Evolutionary conservation across 2,329 filamentous ascomycete genomes (phyloP).

Genomic region (Pseudogymnoascus sp.): DNA sequence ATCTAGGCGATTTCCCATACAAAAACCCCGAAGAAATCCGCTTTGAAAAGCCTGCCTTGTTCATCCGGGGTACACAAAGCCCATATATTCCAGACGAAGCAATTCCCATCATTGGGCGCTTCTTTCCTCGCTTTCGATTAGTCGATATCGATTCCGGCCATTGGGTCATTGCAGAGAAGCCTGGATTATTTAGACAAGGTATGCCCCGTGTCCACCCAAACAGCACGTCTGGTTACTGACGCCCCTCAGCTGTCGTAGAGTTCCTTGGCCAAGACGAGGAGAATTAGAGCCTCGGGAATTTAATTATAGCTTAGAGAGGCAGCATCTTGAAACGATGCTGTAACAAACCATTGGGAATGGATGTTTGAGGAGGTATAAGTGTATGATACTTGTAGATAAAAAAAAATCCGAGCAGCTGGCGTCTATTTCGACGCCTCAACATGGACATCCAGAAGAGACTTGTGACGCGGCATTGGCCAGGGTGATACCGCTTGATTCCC

Average conservation of each 20-base stretch:
- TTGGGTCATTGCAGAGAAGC: slow-evolving; percentile 86
- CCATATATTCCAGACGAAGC: slow-evolving; percentile 74
- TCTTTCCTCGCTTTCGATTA: slow-evolving; percentile 71
- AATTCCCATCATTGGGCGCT: slow-evolving; percentile 68
- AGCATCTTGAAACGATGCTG: background rate
- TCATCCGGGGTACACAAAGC: slow-evolving; percentile 70
- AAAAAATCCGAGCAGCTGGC: background rate
- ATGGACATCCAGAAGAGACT: background rate
- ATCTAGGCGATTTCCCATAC: slow-evolving; percentile 85
- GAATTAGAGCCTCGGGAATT: slow-evolving; percentile 19
- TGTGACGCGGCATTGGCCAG: background rate
- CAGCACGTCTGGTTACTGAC: background rate
- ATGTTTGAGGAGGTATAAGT: background rate
- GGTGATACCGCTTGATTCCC: background rate
- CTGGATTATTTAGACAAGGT: slow-evolving; percentile 69
- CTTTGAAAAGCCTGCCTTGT: slow-evolving; percentile 71
- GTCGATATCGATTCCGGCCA: slow-evolving; percentile 72
- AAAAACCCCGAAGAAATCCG: slow-evolving; percentile 57
- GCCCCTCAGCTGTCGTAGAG: slow-evolving; percentile 48
- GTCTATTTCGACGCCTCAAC: background rate
- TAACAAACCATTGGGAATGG: background rate
- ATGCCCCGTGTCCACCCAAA: slow-evolving; percentile 23
- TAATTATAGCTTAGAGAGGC: background rate
- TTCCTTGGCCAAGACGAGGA: slow-evolving; percentile 47
- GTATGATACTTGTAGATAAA: slow-evolving; percentile 2